phyloP scores from a whole-genome alignment of 1,284 basidiomycete species.

The Vanrija sp. region DNA sequence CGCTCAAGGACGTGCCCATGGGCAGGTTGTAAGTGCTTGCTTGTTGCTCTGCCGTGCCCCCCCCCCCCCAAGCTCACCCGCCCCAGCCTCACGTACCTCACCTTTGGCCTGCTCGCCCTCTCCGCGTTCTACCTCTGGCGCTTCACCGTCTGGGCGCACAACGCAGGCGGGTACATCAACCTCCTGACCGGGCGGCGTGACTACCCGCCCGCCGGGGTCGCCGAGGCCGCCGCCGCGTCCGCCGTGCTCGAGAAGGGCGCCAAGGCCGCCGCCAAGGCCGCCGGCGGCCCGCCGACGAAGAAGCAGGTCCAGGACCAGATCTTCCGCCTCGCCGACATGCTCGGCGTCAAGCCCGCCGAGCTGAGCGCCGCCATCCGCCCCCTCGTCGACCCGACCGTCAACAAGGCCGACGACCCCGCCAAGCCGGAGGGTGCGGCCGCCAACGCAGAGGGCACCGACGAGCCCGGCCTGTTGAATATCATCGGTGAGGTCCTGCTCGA shows the following conservation, averaged over 20 bases:
- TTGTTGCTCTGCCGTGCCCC: too few relatives aligned
- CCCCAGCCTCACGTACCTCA: slow-evolving; percentile 44
- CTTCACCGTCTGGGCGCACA: slow-evolving; percentile 43
- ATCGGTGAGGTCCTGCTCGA: slow-evolving; percentile 47
- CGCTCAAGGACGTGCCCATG: slow-evolving; percentile 44
- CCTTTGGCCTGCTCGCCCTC: slow-evolving; percentile 34
- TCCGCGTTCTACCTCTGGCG: slow-evolving; percentile 46
- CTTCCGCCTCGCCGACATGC: slow-evolving; percentile 37
- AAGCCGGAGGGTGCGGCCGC: slow-evolving; percentile 30
- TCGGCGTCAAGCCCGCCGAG: slow-evolving; percentile 47
- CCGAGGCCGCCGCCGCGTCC: slow-evolving; percentile 12
- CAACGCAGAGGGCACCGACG: slow-evolving; percentile 21
- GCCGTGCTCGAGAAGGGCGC: slow-evolving; percentile 12
- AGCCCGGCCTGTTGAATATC: slow-evolving; percentile 34
- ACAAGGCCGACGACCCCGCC: slow-evolving; percentile 38
- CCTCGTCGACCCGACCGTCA: slow-evolving; percentile 45
- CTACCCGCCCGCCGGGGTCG: slow-evolving; percentile 6
- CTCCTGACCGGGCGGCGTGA: slow-evolving; percentile 39
- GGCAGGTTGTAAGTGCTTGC: slow-evolving; percentile 41
- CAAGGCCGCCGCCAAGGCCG: neutral
- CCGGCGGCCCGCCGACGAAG: neutral
- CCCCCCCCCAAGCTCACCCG: neutral
- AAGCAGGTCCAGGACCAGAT: slow-evolving; percentile 43
- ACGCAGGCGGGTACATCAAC: slow-evolving; percentile 49
- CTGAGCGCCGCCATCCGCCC: slow-evolving; percentile 45